A percentile compares a stretch with the other conserved stretches of the same genome.
Conservation (phyloP, 2,329 filamentous ascomycete genomes). For the Pseudomassariella vexata region DNA sequence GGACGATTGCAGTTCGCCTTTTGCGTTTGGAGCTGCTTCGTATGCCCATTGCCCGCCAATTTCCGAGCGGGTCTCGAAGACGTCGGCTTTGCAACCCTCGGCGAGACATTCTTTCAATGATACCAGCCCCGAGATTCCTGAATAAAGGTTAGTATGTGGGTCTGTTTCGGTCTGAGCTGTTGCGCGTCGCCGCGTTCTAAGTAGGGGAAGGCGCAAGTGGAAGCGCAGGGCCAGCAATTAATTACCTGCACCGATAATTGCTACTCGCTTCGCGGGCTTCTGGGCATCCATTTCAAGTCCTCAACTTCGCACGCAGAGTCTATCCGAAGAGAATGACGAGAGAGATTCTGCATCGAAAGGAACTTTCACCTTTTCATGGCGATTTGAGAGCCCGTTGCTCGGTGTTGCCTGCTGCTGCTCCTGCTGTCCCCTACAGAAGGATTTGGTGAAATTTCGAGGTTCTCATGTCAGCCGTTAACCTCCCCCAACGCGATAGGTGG, state of each 20-base stretch:
- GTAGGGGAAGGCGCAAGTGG: background rate
- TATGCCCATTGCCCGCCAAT: constrained; percentile 34
- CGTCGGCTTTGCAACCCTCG: constrained; percentile 25
- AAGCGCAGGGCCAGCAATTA: constrained; percentile 8
- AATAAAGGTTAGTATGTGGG: background rate
- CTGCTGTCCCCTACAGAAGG: no score
- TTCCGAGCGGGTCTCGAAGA: constrained; percentile 26
- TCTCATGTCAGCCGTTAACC: no score
- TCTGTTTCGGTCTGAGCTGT: background rate
- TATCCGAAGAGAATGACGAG: no score
- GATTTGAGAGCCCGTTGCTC: no score
- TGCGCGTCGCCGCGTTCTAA: background rate
- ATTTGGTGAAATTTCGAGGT: no score
- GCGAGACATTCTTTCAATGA: constrained; percentile 32
- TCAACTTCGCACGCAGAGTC: no score
- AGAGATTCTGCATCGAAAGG: no score
- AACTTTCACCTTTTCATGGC: no score
- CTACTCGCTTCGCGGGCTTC: constrained; percentile 14
- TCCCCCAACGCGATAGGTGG: no score
- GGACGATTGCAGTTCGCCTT: constrained; percentile 21
- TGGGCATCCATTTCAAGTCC: no score
- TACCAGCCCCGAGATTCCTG: constrained; percentile 27
- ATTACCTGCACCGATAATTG: constrained; percentile 18
- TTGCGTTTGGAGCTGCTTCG: constrained; percentile 16
- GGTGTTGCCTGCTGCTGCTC: no score